Conservation (phyloP, 2,329 filamentous ascomycete genomes). For the Penicillium occitanis region DNA sequence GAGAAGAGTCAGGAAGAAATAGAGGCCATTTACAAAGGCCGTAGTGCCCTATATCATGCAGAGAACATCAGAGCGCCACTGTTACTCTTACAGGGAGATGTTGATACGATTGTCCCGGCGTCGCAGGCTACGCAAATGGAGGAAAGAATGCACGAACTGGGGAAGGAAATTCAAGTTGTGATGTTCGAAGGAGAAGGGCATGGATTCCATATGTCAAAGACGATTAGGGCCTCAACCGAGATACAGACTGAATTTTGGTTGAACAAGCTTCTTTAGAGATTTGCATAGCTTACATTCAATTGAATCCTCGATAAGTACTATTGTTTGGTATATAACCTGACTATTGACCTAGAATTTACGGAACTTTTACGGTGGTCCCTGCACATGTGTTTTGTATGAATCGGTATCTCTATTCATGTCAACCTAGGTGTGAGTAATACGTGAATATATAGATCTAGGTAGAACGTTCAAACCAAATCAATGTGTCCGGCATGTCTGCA, state of each 20-base stretch:
- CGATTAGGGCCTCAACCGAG: slow-evolving; percentile 4
- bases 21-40: slow-evolving; percentile 45
- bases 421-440: no score
- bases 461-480: slow-evolving; percentile 16
- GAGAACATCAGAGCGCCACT: slow-evolving; percentile 53
- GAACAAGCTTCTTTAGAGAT: slow-evolving; percentile 5
- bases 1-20: slow-evolving; percentile 42
- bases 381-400: background rate
- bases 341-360: background rate
- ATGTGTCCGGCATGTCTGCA: slow-evolving; percentile 13
- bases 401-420: background rate
- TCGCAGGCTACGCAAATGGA: slow-evolving; percentile 56
- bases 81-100: slow-evolving; percentile 56
- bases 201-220: slow-evolving; percentile 17
- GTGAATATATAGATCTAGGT: no score
- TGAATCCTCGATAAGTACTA: background rate
- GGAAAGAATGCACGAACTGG: slow-evolving; percentile 12
- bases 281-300: background rate
- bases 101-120: slow-evolving; percentile 59
- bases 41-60: slow-evolving; percentile 53
- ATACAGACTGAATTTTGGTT: slow-evolving; percentile 8
- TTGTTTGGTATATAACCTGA: background rate
- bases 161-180: slow-evolving; percentile 2
- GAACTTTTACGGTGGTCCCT: background rate
- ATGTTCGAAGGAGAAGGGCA: slow-evolving; percentile 15